phyloP scores from a whole-genome alignment of 148 eudicot genomes.

The Nepenthes mirabilis region DNA sequence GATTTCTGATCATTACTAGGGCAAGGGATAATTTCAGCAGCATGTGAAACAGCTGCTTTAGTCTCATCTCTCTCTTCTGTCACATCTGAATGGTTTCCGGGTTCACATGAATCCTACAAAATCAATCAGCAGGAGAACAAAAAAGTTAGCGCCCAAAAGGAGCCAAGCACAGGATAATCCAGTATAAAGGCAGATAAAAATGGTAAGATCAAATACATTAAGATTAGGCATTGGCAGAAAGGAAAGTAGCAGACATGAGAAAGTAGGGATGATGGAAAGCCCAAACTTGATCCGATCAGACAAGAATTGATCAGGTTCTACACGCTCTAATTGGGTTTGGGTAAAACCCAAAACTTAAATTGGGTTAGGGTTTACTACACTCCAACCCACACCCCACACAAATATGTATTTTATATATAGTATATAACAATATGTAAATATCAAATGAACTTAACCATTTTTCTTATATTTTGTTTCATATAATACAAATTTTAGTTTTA shows the following conservation, averaged over 20 bases:
- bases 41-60: conserved; percentile 21
- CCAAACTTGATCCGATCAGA: no score
- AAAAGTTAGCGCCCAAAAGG: not conserved
- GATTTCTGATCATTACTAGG: conserved; percentile 18
- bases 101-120: conserved; percentile 72
- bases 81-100: conserved; percentile 63
- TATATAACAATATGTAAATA: no score
- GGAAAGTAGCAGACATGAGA: not conserved
- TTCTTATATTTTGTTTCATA: no score
- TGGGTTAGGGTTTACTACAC: no score
- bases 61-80: conserved; percentile 72
- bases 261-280: not conserved
- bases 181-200: not conserved
- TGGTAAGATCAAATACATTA: not conserved
- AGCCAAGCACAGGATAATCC: not conserved
- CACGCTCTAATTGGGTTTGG: no score
- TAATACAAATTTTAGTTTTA: no score
- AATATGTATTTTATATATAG: no score
- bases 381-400: no score
- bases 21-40: conserved; percentile 9
- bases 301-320: no score
- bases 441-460: no score
- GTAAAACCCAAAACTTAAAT: no score
- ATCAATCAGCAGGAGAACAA: conserved; percentile 8
- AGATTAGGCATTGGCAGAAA: not conserved